Percentiles rank a stretch among this genome's conserved stretches.
These are phyloP conservation scores for Orbilia ellipsospora DNA, from an alignment of 2,329 filamentous ascomycete genomes.

Conservation along the genomic window DNA sequence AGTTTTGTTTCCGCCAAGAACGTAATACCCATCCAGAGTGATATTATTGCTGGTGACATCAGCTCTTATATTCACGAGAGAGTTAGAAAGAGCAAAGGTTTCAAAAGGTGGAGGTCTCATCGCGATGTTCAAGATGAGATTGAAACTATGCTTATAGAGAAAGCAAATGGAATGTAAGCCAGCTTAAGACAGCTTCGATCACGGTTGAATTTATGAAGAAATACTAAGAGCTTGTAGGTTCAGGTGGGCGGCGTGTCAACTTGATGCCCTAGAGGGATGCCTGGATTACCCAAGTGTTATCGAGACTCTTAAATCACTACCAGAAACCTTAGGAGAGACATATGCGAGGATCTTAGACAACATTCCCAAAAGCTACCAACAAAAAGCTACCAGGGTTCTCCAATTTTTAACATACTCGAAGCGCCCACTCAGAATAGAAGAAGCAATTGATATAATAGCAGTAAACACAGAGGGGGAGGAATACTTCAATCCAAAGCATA, in stretches of 20 bases:
- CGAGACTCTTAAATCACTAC: slow-evolving; percentile 54
- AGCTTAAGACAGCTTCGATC: too few relatives aligned
- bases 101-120: slow-evolving; percentile 58
- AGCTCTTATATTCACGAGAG: background rate
- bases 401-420: slow-evolving; percentile 59
- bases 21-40: background rate
- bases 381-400: slow-evolving; percentile 24
- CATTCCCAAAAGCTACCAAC: slow-evolving; percentile 53
- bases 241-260: slow-evolving; percentile 59
- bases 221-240: too few relatives aligned
- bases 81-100: slow-evolving; percentile 55
- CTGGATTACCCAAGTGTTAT: slow-evolving; percentile 33
- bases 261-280: slow-evolving; percentile 59
- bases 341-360: slow-evolving; percentile 58
- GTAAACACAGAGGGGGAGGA: slow-evolving; percentile 13
- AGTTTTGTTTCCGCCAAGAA: too few relatives aligned
- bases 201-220: too few relatives aligned
- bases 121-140: slow-evolving; percentile 51
- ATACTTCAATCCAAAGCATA: slow-evolving; percentile 11
- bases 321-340: slow-evolving; percentile 56
- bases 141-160: slow-evolving; percentile 25
- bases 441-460: slow-evolving; percentile 6
- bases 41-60: slow-evolving; percentile 10
- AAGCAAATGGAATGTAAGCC: slow-evolving; percentile 61
- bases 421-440: slow-evolving; percentile 56